These are phyloP conservation scores for Cercospora sp. DNA, from an alignment of 2,329 filamentous ascomycete genomes.

Conservation along the genomic window DNA sequence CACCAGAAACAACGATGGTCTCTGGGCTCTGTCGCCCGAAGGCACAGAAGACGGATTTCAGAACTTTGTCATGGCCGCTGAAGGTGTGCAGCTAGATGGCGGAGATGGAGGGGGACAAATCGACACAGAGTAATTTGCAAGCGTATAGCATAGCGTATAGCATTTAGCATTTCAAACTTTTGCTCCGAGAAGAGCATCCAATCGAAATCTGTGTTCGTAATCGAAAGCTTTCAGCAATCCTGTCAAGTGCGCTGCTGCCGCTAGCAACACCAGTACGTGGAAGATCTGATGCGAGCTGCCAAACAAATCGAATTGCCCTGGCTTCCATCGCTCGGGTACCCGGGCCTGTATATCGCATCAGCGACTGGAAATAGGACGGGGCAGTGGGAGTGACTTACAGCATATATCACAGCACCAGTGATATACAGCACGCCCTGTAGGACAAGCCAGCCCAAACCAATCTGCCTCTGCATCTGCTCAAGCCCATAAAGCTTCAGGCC, in stretches of 20 bases:
- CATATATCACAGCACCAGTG: slow-evolving; percentile 81
- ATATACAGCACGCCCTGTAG: slow-evolving; percentile 83
- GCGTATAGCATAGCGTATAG: neutral
- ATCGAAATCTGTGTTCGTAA: slow-evolving; percentile 61
- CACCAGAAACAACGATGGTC: neutral
- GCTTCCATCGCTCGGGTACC: slow-evolving; percentile 77
- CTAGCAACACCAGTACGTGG: slow-evolving; percentile 82
- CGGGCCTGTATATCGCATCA: slow-evolving; percentile 57
- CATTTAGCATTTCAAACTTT: neutral
- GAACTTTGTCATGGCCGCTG: slow-evolving; percentile 7
- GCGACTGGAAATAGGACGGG: neutral
- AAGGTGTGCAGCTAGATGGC: neutral
- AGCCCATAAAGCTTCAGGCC: slow-evolving; percentile 69
- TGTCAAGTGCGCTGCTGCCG: slow-evolving; percentile 76
- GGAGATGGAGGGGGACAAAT: neutral
- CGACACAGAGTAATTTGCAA: neutral
- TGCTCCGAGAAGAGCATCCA: slow-evolving; percentile 6
- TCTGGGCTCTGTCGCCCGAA: slow-evolving; percentile 2
- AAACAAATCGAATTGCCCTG: slow-evolving; percentile 83
- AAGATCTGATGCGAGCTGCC: slow-evolving; percentile 96
- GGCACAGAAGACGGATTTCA: slow-evolving; percentile 1
- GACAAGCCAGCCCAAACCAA: slow-evolving; percentile 79
- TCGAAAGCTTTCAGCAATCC: slow-evolving; percentile 85
- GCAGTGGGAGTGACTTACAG: slow-evolving; percentile 55
- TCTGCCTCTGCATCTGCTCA: slow-evolving; percentile 65